Conservation (phyloP, 164 flowering plant species). For the Magnolia officinalis region DNA sequence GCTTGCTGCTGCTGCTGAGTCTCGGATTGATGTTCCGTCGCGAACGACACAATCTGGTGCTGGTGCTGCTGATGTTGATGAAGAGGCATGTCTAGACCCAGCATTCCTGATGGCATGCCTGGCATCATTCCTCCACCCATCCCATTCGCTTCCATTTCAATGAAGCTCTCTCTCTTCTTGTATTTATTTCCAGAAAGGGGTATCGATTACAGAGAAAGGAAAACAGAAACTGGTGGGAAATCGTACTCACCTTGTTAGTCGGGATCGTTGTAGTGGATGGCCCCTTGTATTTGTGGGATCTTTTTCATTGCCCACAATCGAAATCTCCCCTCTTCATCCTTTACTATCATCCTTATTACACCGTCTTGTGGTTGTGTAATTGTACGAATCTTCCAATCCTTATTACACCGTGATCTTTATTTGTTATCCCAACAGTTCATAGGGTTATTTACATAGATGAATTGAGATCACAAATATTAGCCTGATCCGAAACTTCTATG, state of each 20-base stretch:
- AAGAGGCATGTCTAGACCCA: conserved; percentile 29
- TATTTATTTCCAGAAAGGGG: not conserved
- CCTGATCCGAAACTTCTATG: too few relatives aligned
- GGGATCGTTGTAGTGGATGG: not conserved
- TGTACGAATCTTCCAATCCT: not conserved
- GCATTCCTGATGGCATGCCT: conserved; percentile 22
- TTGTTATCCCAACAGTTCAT: too few relatives aligned
- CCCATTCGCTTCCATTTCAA: conserved; percentile 21
- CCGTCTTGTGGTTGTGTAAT: not conserved
- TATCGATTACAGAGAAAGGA: not conserved
- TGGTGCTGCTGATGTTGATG: conserved; percentile 20
- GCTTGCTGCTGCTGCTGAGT: conserved; percentile 9
- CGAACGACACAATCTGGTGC: conserved; percentile 17
- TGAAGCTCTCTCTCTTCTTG: not conserved
- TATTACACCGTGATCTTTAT: too few relatives aligned
- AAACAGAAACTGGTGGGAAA: not conserved
- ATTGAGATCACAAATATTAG: too few relatives aligned
- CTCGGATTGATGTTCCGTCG: conserved; percentile 11
- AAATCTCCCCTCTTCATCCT: not conserved
- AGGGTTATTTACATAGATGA: too few relatives aligned
- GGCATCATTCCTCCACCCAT: conserved; percentile 13
- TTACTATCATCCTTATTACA: not conserved
- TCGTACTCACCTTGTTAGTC: not conserved
- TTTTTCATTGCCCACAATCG: not conserved
- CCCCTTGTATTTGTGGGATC: not conserved